Base-by-base conservation (phyloP, 1,284 basidiomycete genomes). In the Melampsora americana region DNA sequence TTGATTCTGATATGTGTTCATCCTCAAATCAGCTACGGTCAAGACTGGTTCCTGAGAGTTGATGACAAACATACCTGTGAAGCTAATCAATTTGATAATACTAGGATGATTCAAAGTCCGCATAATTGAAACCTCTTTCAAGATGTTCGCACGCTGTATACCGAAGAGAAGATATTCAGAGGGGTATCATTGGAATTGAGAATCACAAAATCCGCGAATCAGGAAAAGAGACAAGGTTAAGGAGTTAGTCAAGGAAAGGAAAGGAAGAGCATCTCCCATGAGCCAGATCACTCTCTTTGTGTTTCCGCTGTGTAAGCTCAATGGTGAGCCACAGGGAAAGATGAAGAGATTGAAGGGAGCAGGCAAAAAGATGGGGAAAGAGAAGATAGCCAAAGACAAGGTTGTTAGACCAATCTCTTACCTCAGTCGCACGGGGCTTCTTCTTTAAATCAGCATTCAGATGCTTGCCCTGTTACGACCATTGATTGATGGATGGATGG, bases 51-150 rank as follows among this genome's bases (percentile, higher is more conserved):
- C 80, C 80, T 11, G 81, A 48, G n/a, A 14, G 9, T 42, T n/a
- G 42, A 66, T 42, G 2, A 48, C 30, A 35, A 20, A 4, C 28
- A 39, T 26, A 73, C 71, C 71, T 66, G 71, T 91, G 82, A 97
- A 97, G 59, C 89, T 90, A 61, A 90, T 84, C 14, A 97, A 88
- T 83, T 92, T 93, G 82, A 99, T 90, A 80, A 99, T 91, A 42
- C 90, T 88, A 7, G 92, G 89, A 82, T 99, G 94, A 79, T 90
- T 90, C 78, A 90, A 90, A 28, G 93, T 93, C 44, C 95, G 92
- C 96, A 99, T 99, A 81, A 99, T 99, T 84, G 97, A 94, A 5
- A 99, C 96, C 88, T 99, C 96, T 88, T 99, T 99, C 80, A 99
- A 88, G 77, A 99, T 97, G 83, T 98, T 98, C 78, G 95, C 90